Evolutionary conservation across 805 yeast genomes (phyloP), one percentile per base, ranked within the genome.

Genomic region (Candida pseudoglaebosa): DNA sequence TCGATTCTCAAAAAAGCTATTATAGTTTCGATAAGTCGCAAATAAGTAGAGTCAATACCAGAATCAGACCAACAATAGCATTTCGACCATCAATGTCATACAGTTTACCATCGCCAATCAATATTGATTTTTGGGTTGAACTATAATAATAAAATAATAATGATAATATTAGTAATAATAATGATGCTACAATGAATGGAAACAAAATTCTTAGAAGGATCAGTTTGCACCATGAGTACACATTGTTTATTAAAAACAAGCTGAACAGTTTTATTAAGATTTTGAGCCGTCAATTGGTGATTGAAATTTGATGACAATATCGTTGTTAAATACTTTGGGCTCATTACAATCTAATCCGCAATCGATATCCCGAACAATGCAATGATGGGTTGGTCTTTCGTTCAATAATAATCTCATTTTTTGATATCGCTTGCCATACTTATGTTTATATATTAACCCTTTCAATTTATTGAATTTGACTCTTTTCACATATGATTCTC

Each of bases 1-100:
- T 26, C 9, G 32, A 16, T 16, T 29, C 32, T 6, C 14, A 14
- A 4, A 19, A 37, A 22, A 43, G 42, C 26, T 40, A 35, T 34
- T 44, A 38, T 21, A 41, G 43, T 24, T 34, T 41, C 28, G 26
- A 22, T 13, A 40, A 40, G 35, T 37, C 40, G 15, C 15, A 32
- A 20, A 32, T 32, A 32, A 32, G 34, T 32, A 32, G 34, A 32
- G 8, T 32, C 15, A 32, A 16, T 18, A 32, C 34, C 5, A 32
- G 34, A 10, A 16, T 12, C 4, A 16, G 18, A 8, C 8, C 24
- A 10, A 18, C 10, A 15, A n/a, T 12, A 12, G 13, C n/a, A n/a
- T n/a, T n/a, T n/a, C n/a, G 34, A 20, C 16, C 24, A n/a, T 7
- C 34, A 13, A 10, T 7, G 14, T 32, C 14, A 14, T 12, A 18